phyloP scores from a whole-genome alignment of 106 monocot species.

The Apostasia ramifera region DNA sequence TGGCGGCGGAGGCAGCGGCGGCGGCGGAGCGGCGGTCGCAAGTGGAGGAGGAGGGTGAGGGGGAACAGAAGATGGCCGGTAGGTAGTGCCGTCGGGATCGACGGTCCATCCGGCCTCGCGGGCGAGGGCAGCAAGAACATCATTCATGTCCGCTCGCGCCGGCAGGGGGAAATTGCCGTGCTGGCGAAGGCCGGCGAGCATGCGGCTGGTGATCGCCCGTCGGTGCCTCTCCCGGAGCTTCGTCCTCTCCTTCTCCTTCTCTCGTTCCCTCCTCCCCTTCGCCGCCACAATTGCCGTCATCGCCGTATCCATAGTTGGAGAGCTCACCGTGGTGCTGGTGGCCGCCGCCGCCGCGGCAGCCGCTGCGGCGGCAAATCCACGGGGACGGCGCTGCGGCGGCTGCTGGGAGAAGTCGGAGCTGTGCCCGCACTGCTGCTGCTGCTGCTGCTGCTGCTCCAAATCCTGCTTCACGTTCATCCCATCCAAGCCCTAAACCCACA shows the following conservation, averaged over 20 bases:
- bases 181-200: slow-evolving; percentile 91
- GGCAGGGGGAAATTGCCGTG: slow-evolving; percentile 89
- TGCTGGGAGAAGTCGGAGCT: slow-evolving; percentile 23
- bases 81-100: slow-evolving; percentile 84
- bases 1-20: slow-evolving; percentile 10
- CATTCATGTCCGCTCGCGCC: slow-evolving; percentile 98
- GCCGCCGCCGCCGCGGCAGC: slow-evolving; percentile 14
- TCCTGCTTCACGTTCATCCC: slow-evolving; percentile 46
- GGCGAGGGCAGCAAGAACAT: slow-evolving; percentile 93
- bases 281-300: slow-evolving; percentile 2
- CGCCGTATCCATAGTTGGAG: slow-evolving; percentile 31
- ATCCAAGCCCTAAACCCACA: not conserved
- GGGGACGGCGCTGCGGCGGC: slow-evolving; percentile 37
- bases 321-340: slow-evolving; percentile 14
- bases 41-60: slow-evolving; percentile 6
- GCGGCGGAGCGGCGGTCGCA: slow-evolving; percentile 8
- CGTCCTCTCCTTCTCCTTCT: slow-evolving; percentile 92
- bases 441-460: slow-evolving; percentile 26
- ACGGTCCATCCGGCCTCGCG: slow-evolving; percentile 93
- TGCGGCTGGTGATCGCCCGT: slow-evolving; percentile 89
- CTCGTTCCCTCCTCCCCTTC: slow-evolving; percentile 52
- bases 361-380: slow-evolving; percentile 50
- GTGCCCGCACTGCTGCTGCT: slow-evolving; percentile 18
- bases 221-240: slow-evolving; percentile 92
- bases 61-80: slow-evolving; percentile 24